Evolutionary conservation across 1,284 basidiomycete species (phyloP).

Genomic region (Apiotrichum montevideense): DNA sequence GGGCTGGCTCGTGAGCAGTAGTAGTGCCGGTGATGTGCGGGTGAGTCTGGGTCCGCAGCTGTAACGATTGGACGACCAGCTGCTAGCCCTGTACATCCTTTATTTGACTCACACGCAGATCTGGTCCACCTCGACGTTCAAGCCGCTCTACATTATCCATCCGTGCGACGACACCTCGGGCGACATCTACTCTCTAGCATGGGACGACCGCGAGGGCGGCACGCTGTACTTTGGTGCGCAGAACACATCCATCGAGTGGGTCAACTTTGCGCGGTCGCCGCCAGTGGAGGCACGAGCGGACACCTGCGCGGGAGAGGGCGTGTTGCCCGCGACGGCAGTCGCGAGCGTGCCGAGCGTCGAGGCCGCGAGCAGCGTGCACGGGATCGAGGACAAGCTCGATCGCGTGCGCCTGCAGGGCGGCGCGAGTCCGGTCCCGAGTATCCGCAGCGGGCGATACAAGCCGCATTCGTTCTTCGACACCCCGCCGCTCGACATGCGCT

Average conservation of each 20-base stretch:
- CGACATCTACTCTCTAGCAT: constrained; percentile 83
- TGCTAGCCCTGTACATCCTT: constrained; percentile 2
- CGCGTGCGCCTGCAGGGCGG: neutral
- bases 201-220: constrained; percentile 59
- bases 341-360: too few species aligned
- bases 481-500: constrained; percentile 21
- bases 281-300: neutral
- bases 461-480: constrained; percentile 43
- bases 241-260: constrained; percentile 83
- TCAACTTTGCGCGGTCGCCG: constrained; percentile 51
- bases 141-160: constrained; percentile 67
- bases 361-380: too few species aligned
- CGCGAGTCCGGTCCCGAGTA: neutral
- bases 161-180: constrained; percentile 83
- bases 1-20: constrained; percentile 76
- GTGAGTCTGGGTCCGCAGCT: constrained; percentile 47
- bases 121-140: constrained; percentile 72
- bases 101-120: constrained; percentile 51
- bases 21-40: constrained; percentile 64
- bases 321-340: too few species aligned
- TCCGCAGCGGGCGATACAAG: constrained; percentile 33
- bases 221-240: constrained; percentile 81
- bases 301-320: neutral
- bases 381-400: neutral
- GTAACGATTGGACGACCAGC: neutral